phyloP scores from a whole-genome alignment of 768 basidiomycete genomes.

The Floccularia luteovirens region DNA sequence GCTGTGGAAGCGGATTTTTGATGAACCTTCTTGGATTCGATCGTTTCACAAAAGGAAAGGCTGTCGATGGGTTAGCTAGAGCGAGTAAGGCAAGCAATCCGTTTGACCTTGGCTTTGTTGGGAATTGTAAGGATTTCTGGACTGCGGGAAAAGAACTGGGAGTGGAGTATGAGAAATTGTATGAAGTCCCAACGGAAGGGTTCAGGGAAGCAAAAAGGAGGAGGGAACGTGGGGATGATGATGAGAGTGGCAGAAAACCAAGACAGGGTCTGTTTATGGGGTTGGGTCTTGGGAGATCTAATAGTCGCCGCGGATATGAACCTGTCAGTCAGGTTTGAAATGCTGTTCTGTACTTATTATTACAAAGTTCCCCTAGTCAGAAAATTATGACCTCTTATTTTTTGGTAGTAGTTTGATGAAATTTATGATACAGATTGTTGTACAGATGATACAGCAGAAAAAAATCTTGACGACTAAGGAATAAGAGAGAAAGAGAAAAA shows the following conservation, averaged over 20 bases:
- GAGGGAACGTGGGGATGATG: conserved; percentile 54
- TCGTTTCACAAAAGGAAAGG: conserved; percentile 87
- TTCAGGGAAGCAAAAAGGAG: conserved; percentile 66
- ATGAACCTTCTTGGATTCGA: conserved; percentile 92
- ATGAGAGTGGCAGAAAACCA: conserved; percentile 27
- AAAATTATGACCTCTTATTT: background rate
- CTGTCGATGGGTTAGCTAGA: conserved; percentile 76
- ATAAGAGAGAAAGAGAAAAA: background rate
- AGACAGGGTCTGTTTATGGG: conserved; percentile 52
- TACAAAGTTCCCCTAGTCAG: no score
- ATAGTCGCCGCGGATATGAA: conserved; percentile 55
- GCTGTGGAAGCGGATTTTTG: conserved; percentile 59
- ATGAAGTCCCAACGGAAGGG: conserved; percentile 85
- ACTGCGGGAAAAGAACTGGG: conserved; percentile 75
- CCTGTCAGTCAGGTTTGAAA: conserved; percentile 53
- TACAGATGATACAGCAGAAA: background rate
- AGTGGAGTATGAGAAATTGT: conserved; percentile 84
- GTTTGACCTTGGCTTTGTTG: conserved; percentile 74
- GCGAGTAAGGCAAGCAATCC: conserved; percentile 80
- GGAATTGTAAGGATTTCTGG: conserved; percentile 95
- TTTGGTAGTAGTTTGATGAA: background rate
- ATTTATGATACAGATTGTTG: background rate
- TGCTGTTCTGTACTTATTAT: background rate
- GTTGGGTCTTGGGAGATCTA: conserved; percentile 37
- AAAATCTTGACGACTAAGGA: background rate